phyloP scores from a whole-genome alignment of 1,284 basidiomycete species.

The Lignosus rhinocerotis region DNA sequence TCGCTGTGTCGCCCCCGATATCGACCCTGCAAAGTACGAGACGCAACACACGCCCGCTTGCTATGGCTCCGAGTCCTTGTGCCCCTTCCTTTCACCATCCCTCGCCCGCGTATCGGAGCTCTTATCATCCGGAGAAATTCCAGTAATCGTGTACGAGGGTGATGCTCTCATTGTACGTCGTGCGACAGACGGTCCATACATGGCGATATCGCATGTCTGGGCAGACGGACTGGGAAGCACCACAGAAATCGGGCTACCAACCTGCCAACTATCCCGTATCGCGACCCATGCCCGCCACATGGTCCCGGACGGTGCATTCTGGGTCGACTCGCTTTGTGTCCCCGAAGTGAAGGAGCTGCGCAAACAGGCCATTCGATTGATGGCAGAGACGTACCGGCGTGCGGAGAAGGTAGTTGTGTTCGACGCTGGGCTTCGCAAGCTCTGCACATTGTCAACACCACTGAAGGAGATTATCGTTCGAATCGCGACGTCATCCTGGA shows the following conservation, averaged over 20 bases:
- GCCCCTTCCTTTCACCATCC: background rate
- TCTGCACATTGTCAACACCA: background rate
- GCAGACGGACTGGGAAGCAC: conserved; percentile 23
- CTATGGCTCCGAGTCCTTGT: background rate
- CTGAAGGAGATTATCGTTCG: conserved; percentile 11
- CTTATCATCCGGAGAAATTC: background rate
- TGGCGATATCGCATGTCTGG: conserved; percentile 26
- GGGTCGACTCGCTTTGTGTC: conserved; percentile 23
- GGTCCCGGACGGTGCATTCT: conserved; percentile 15
- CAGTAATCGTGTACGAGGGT: background rate
- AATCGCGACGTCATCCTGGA: conserved; percentile 18
- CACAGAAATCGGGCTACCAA: conserved; percentile 17
- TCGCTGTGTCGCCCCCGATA: background rate
- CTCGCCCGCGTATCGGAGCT: background rate
- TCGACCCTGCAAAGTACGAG: background rate
- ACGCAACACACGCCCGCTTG: background rate
- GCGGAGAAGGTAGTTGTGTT: conserved; percentile 18
- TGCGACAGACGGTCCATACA: conserved; percentile 3
- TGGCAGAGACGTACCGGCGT: conserved; percentile 17
- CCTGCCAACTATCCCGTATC: conserved; percentile 16
- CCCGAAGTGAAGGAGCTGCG: conserved; percentile 2
- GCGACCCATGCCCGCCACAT: background rate
- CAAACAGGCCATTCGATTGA: conserved; percentile 15
- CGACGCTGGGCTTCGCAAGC: conserved; percentile 15
- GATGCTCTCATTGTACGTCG: background rate